Conservation (phyloP, 805 yeast species). For the Yamadazyma laniorum region DNA sequence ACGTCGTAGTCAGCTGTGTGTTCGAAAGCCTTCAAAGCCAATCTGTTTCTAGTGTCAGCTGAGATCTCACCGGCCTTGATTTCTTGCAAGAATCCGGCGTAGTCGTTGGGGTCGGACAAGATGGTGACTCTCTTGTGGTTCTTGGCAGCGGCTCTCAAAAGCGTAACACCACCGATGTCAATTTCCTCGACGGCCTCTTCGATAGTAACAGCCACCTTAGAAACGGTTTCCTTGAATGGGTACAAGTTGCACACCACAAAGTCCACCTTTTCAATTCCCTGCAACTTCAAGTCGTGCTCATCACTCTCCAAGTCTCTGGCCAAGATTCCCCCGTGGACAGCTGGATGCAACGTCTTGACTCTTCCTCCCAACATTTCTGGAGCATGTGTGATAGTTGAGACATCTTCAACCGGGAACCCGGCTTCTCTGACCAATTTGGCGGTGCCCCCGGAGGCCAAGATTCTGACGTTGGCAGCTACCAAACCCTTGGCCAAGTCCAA, state of each 20-base stretch:
- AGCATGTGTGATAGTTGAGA: conserved; percentile 91
- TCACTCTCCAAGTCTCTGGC: conserved; percentile 92
- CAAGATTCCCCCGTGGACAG: conserved; percentile 96
- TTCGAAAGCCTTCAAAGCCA: conserved; percentile 96
- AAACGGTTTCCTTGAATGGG: conserved; percentile 96
- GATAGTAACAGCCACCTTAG: conserved; percentile 91
- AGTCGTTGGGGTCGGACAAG: conserved; percentile 91
- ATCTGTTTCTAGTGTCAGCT: conserved; percentile 68
- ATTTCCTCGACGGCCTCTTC: conserved; percentile 98
- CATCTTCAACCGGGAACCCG: conserved; percentile 97
- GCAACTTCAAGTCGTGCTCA: conserved; percentile 81
- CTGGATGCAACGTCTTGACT: conserved; percentile 97
- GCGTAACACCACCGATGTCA: conserved; percentile 96
- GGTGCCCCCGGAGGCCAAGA: conserved; percentile 97
- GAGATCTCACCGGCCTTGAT: conserved; percentile 72
- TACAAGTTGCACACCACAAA: conserved; percentile 96
- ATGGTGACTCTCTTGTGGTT: conserved; percentile 96
- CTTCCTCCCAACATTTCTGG: conserved; percentile 99
- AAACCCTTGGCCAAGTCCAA: conserved; percentile 95
- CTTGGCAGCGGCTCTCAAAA: conserved; percentile 97
- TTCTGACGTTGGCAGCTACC: conserved; percentile 81
- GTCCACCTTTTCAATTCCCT: conserved; percentile 94
- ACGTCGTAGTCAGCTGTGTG: conserved; percentile 98
- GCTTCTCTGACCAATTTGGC: conserved; percentile 93
- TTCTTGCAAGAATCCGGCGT: conserved; percentile 82